These are phyloP conservation scores for Naganishia friedmannii DNA, from an alignment of 768 basidiomycete genomes.

Conservation along the genomic window DNA sequence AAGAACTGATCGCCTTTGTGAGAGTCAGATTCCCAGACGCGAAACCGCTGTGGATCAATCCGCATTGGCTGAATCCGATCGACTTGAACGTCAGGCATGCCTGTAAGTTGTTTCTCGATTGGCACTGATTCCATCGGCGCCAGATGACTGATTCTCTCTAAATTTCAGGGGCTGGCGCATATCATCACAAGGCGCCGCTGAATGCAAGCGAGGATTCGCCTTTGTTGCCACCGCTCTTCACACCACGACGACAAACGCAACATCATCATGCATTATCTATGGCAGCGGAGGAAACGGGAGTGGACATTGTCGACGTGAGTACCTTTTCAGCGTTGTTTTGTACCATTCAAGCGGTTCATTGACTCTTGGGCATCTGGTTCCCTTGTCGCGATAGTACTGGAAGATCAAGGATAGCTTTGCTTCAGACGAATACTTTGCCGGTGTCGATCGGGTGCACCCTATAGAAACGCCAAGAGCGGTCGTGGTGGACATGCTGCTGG, in stretches of 20 bases:
- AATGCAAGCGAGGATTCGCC: constrained; percentile 16
- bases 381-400: constrained; percentile 11
- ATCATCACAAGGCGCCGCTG: constrained; percentile 11
- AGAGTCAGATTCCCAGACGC: neutral
- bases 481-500: constrained; percentile 28
- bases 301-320: constrained; percentile 17
- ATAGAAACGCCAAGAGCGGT: constrained; percentile 9
- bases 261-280: constrained; percentile 9
- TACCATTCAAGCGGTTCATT: neutral
- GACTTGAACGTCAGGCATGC: constrained; percentile 17
- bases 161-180: neutral
- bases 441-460: constrained; percentile 23
- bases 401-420: constrained; percentile 28
- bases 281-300: constrained; percentile 25
- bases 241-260: neutral
- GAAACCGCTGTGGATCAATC: constrained; percentile 23
- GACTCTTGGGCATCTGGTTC: neutral
- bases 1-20: constrained; percentile 2
- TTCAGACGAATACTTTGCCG: constrained; percentile 18
- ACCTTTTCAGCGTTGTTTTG: neutral
- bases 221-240: constrained; percentile 22
- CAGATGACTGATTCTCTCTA: no score
- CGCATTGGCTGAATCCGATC: constrained; percentile 15
- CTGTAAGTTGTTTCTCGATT: constrained; percentile 5
- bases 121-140: no score